Base-by-base conservation (phyloP, 2,329 filamentous ascomycete species). In the Fusarium sp. region DNA sequence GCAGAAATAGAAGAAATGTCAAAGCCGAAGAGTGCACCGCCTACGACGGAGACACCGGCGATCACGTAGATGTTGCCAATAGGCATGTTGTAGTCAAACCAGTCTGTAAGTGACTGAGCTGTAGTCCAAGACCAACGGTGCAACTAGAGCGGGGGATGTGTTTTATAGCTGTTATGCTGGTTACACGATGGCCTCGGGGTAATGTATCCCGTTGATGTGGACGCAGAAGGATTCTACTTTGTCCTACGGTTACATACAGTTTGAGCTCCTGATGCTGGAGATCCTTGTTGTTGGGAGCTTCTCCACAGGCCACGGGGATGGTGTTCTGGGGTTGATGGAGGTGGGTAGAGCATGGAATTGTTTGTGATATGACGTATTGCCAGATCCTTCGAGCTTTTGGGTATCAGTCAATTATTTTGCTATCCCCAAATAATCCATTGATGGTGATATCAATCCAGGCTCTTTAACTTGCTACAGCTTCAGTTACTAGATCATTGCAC, bases 21-120 rank as follows among this genome's bases (percentile, higher is more conserved):
- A 24, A 77, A 77, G 30, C 75, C 75, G 61, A 77, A 77, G 9
- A 77, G 75, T 56, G 75, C 75, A 20, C 75, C 75, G 38, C 75
- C 75, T 13, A 77, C 64, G 18, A 77, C 75, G 30, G 75, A 50
- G 48, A 73, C 73, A 39, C 69, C 75, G 11, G 75, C 75, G 45
- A 77, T 77, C 42, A 72, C 75, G 59, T 77, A 78, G 32, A 77
- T 75, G 14, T 77, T 77, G 66, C 75, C 75, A 50, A 77, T 74
- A 22, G 72, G 63, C 72, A 75, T 74, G 6, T 3, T 30, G 20
- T 42, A 56, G 26, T 44, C 18, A n/a, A 45, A 17, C 14, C 28
- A 12, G 24, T 9, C n/a, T 38, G 30, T 54, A 22, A 58, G 24
- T 12, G n/a, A 24, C 8, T 24, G 8, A 15, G 24, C 20, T 7